Evolutionary conservation across 116 monocot genomes (phyloP).

Genomic region (Papilionanthe hybrid): DNA sequence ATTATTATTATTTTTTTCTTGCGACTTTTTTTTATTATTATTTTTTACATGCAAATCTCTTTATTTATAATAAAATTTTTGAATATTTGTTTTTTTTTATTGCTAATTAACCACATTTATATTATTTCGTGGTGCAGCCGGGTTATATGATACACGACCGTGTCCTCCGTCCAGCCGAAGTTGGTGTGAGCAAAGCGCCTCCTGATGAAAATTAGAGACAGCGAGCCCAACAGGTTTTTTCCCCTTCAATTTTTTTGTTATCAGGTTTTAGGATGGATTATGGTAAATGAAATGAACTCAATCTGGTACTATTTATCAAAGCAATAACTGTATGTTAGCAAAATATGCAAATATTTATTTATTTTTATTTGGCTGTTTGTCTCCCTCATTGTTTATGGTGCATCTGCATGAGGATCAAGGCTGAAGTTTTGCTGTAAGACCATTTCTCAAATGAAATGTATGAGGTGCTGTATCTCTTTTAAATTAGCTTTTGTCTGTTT

Average conservation of each 20-base stretch:
- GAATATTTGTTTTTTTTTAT: neutral
- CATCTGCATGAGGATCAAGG: too few relatives aligned
- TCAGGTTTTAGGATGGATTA: neutral
- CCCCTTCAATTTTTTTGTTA: neutral
- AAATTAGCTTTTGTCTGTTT: too few relatives aligned
- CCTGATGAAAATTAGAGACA: slow-evolving; percentile 15
- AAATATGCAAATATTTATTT: neutral
- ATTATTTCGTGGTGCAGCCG: slow-evolving; percentile 25
- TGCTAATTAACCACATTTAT: neutral
- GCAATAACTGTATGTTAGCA: neutral
- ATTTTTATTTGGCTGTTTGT: neutral
- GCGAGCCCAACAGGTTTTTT: neutral
- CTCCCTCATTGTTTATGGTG: neutral
- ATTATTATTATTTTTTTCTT: too few relatives aligned
- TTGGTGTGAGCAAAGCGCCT: slow-evolving; percentile 56
- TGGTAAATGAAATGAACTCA: neutral
- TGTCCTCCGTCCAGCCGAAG: slow-evolving; percentile 87
- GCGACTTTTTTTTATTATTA: too few relatives aligned
- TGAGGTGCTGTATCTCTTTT: too few relatives aligned
- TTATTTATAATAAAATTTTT: neutral
- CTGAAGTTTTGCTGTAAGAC: too few relatives aligned
- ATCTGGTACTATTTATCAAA: neutral
- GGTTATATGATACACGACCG: slow-evolving; percentile 90
- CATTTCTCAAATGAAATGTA: too few relatives aligned
- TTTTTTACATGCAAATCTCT: too few relatives aligned